A percentile compares a stretch with the other conserved stretches of the same genome.
phyloP scores from a whole-genome alignment of 257 asterid genomes.

The Nicotiana tabacum region DNA sequence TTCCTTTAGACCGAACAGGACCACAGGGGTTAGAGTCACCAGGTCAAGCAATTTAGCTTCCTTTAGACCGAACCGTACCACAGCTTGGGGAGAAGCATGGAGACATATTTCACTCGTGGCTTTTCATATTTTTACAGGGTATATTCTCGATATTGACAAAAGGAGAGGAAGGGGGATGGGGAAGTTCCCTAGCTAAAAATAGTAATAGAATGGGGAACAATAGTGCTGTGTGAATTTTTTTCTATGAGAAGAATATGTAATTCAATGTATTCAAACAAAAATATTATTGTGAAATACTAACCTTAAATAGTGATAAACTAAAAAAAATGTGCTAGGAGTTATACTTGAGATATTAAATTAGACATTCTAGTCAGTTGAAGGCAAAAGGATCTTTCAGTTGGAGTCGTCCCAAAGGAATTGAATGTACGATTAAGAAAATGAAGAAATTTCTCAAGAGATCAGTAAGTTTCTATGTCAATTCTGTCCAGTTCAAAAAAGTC shows the following conservation, averaged over 20 bases:
- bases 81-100: background rate
- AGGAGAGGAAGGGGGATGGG: background rate
- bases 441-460: background rate
- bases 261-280: background rate
- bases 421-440: background rate
- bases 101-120: background rate
- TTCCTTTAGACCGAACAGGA: background rate
- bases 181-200: background rate
- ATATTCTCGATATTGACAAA: background rate
- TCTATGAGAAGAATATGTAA: background rate
- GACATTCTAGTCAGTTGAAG: background rate
- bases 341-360: background rate
- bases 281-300: background rate
- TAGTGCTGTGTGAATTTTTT: background rate
- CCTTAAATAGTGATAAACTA: background rate
- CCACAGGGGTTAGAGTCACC: background rate
- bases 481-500: no score
- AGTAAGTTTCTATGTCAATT: background rate
- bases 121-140: background rate
- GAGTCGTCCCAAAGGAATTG: background rate
- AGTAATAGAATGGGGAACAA: background rate
- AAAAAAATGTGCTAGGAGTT: background rate
- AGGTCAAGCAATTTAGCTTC: background rate
- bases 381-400: background rate
- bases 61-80: background rate